Evolutionary conservation across 2,329 filamentous ascomycete species (phyloP), one percentile per base, ranked within the genome.

Genomic region (Alternaria sp.): DNA sequence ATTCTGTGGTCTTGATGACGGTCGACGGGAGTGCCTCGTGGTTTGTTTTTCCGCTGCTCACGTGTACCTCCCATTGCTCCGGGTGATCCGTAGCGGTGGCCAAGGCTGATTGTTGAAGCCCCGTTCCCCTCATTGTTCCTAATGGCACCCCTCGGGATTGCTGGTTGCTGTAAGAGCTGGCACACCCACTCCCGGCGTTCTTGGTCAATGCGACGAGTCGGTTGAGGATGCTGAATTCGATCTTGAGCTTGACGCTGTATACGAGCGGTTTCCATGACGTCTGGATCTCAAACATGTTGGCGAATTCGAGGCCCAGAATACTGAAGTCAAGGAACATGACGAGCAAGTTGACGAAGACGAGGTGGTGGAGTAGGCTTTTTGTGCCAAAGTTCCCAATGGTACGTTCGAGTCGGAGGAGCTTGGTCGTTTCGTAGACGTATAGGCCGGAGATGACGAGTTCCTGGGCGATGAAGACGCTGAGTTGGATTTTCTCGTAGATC

Each of bases 151-250:
- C 58, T 2, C 49, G 55, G 4, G 65, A 49, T 26, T 33, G 50
- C 6, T 7, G 29, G 49, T 52, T 44, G 53, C 65, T 65, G 40
- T 58, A 58, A 1, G 63, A 66, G 28, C 57, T 59, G 13, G 63
- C 59, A 36, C 54, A 64, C 33, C 53, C 50, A 21, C 55, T 57
- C 17, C 55, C 34, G 17, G 29, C 55, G 34, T 41, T 49, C 29
- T 24, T 55, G 1, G 61, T 66, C 45, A 51, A 26, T 9, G 58
- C 54, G 40, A 67, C 66, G 21, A 69, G 60, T 28, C 62, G 67
- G 40, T 83, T 78, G 29, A 87, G 73, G 48, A 87, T 80, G 28
- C 80, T 80, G 62, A 81, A 80, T 66, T 86, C 85, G n/a, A 84
- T 76, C 62, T 84, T 83, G 33, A 84, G 73, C 64, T 80, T 80